Evolutionary conservation across 345 rosid genomes (phyloP).

Genomic region (Citrus cavaleriei): DNA sequence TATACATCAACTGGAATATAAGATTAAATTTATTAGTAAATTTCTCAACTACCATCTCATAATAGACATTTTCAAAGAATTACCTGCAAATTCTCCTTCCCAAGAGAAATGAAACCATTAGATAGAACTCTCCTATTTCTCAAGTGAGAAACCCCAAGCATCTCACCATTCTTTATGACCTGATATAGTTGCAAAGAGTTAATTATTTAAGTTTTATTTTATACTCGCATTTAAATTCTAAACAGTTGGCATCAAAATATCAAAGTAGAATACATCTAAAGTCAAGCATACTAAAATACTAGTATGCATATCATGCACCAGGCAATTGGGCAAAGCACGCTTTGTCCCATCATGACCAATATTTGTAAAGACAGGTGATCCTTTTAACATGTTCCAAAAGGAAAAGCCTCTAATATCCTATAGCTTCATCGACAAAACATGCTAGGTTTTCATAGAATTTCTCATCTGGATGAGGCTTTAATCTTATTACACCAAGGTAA

Average conservation of each 20-base stretch:
- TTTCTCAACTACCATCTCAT: constrained; percentile 15
- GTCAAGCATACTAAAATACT: neutral
- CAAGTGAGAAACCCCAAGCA: constrained; percentile 99
- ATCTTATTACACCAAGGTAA: neutral
- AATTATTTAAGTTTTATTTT: neutral
- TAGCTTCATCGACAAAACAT: neutral
- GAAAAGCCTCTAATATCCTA: neutral
- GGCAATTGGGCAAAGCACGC: neutral
- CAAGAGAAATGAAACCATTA: constrained; percentile 87
- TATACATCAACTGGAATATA: constrained; percentile 85
- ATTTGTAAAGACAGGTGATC: neutral
- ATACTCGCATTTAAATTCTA: neutral
- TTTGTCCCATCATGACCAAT: neutral
- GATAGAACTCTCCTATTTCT: constrained; percentile 93
- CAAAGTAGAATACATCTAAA: neutral
- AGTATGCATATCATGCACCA: neutral
- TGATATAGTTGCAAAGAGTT: constrained; percentile 28
- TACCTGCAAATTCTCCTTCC: constrained; percentile 88
- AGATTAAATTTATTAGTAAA: constrained; percentile 15
- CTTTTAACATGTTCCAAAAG: neutral
- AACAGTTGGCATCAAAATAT: neutral
- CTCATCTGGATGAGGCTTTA: neutral
- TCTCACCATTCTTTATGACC: constrained; percentile 99
- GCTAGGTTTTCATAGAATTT: neutral
- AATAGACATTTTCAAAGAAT: constrained; percentile 17